Percentiles rank a stretch among this genome's conserved stretches.
Evolutionary conservation across 1,284 basidiomycete species (phyloP).

Genomic region (Moesziomyces sp.): DNA sequence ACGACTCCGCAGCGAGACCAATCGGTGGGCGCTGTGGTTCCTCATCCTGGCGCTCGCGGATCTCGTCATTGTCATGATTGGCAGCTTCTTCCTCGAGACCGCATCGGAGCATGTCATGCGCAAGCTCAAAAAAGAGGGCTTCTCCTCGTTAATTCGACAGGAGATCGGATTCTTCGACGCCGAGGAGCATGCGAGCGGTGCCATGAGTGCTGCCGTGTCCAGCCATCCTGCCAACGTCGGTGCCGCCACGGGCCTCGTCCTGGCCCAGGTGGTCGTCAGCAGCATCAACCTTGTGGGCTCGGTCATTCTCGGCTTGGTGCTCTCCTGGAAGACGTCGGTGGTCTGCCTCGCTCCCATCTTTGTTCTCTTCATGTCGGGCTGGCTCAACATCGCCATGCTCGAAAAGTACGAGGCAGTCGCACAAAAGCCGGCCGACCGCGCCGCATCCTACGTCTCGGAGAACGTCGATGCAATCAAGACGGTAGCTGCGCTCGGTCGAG

Average conservation of each 20-base stretch:
- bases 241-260: slow-evolving; percentile 68
- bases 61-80: slow-evolving; percentile 46
- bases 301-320: slow-evolving; percentile 67
- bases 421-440: slow-evolving; percentile 59
- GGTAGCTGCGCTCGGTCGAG: slow-evolving; percentile 69
- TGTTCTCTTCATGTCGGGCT: slow-evolving; percentile 56
- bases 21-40: slow-evolving; percentile 59
- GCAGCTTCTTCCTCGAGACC: slow-evolving; percentile 59
- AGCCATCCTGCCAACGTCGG: slow-evolving; percentile 68
- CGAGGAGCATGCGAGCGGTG: slow-evolving; percentile 67
- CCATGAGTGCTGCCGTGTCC: slow-evolving; percentile 68
- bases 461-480: slow-evolving; percentile 69
- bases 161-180: slow-evolving; percentile 66
- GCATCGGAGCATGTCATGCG: slow-evolving; percentile 59
- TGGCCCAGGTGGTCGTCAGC: slow-evolving; percentile 67
- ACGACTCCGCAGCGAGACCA: slow-evolving; percentile 30
- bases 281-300: slow-evolving; percentile 67
- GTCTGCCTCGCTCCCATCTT: slow-evolving; percentile 67
- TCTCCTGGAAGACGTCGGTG: slow-evolving; percentile 68
- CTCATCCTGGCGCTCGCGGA: slow-evolving; percentile 53
- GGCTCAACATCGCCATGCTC: slow-evolving; percentile 66
- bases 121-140: slow-evolving; percentile 52
- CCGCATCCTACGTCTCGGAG: slow-evolving; percentile 68
- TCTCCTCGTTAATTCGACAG: slow-evolving; percentile 57
- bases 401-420: slow-evolving; percentile 64